Base-by-base conservation (phyloP, 1,284 basidiomycete species). In the Bjerkandera adusta region DNA sequence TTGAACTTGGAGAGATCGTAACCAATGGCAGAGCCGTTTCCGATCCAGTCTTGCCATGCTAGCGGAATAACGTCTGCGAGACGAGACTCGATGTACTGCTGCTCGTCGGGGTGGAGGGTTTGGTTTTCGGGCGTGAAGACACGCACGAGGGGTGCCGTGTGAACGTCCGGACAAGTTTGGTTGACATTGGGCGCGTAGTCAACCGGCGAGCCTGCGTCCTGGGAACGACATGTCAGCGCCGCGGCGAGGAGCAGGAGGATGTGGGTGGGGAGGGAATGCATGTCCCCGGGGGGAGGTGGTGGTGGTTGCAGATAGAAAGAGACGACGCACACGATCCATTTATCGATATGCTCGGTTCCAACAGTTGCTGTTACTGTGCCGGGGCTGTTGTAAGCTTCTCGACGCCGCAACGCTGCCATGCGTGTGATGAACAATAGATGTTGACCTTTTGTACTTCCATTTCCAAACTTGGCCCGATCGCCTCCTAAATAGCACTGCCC, bases 1-100 rank as follows among this genome's bases (percentile, higher is more conserved):
- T 57, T 54, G 56, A 81, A 75, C 0, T 51, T 49, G 11, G 65
- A 58, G 15, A 79, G 36, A 47, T 72, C 66, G 59, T 84, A 84
- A 3, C 81, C 76, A 6, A 83, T 64, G 34, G 57, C 53, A 1
- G 74, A 73, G 11, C 69, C 77, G 50, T 81, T 63, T 2, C 76
- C 77, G 26, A 84, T 49, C 82, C 82, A 85, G 15, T 73, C 68
- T 6, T 61, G 63, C 83, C 83, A 85, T 16, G 78, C 79, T 27
- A 55, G 54, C 0, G 71, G 68, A 5, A 81, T 58, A 47, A 70
- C 66, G 2, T 58, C 60, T 1, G 68, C 59, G 32, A 71, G 62
- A 8, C 81, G 71, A 11, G 66, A 58, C 12, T 55, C 34, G 20
- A 83, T 63, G 54, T 81, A 85, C 2, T 63, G 64, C 1, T 45